Base-by-base conservation (phyloP, 805 yeast species). In the Danielozyma ontarioensis region DNA sequence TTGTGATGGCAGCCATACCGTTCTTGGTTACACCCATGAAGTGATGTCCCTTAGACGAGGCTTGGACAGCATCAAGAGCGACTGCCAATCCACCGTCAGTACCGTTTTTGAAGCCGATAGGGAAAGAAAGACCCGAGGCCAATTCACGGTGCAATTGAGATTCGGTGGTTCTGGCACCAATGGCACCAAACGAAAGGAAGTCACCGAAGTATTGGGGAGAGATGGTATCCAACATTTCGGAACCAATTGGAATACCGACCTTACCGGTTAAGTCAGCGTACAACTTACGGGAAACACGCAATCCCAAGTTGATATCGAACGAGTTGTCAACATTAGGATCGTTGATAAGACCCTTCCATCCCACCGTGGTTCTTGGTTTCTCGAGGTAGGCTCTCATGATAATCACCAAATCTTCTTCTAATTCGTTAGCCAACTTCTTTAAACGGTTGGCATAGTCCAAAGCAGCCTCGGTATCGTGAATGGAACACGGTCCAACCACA, bases 121-220 rank as follows among this genome's bases (percentile, higher is more conserved):
- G 98, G 90, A 90, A 90, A n/a, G 96, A 85, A 41, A 93, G 72
- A 34, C 98, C 98, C 6, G 97, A 89, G 14, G 97, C 95, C 50
- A 90, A 77, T 67, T 90, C 98, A 66, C 98, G 82, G 70, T 90
- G 98, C 40, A 90, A 76, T 64, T 90, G 98, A 28, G 97, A 90
- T 68, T 90, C 98, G 30, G 98, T 90, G 38, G 98, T 90, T 71
- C 98, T 82, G 36, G 98, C 98, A 56, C 98, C 98, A 64, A 90
- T 89, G 40, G 98, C 98, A 53, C 98, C 98, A 47, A 90, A 79
- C 22, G 95, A 83, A 45, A 90, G 73, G 49, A 89, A 72, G 60
- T 93, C 98, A 17, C 90, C 80, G 46, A 90, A 74, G 74, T 75
- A 90, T 72, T 90, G 98, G 13, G 98, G 98, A 22, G 96, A 85